These are phyloP conservation scores for Lycium barbarum DNA, from an alignment of 257 asterid species.

Conservation along the genomic window DNA sequence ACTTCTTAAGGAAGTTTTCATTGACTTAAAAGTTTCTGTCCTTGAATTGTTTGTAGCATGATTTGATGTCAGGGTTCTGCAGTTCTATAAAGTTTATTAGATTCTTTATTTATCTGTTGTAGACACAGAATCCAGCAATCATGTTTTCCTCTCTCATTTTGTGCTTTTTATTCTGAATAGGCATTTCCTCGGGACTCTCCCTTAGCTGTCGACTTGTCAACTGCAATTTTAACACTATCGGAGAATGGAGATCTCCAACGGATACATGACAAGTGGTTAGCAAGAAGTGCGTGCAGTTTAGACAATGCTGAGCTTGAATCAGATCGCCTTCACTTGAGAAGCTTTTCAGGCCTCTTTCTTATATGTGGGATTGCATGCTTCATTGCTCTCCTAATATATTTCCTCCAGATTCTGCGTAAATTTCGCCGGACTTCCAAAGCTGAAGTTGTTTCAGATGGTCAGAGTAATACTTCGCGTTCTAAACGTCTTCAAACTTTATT, in stretches of 20 bases:
- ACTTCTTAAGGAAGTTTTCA: neutral
- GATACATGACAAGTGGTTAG: constrained; percentile 93
- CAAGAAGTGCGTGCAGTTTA: constrained; percentile 45
- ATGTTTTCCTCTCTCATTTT: neutral
- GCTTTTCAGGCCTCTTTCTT: constrained; percentile 59
- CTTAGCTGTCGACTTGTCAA: constrained; percentile 59
- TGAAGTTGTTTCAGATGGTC: constrained; percentile 37
- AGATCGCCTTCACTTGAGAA: constrained; percentile 57
- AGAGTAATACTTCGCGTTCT: constrained; percentile 46
- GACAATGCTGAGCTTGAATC: constrained; percentile 44
- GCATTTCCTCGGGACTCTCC: constrained; percentile 75
- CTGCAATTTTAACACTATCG: constrained; percentile 72
- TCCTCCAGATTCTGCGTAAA: constrained; percentile 52
- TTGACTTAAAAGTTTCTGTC: neutral
- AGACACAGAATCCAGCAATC: neutral
- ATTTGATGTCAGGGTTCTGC: neutral
- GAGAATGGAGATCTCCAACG: constrained; percentile 96
- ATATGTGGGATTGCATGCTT: constrained; percentile 67
- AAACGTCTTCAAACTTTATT: constrained; percentile 61
- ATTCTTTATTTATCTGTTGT: constrained; percentile 3
- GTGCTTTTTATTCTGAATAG: constrained; percentile 41
- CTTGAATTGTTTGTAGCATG: constrained; percentile 13
- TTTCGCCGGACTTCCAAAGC: constrained; percentile 45
- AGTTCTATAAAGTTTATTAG: neutral
- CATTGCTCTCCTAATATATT: constrained; percentile 66